phyloP scores from a whole-genome alignment of 2,329 filamentous ascomycete species.

The Botryotinia calthae region DNA sequence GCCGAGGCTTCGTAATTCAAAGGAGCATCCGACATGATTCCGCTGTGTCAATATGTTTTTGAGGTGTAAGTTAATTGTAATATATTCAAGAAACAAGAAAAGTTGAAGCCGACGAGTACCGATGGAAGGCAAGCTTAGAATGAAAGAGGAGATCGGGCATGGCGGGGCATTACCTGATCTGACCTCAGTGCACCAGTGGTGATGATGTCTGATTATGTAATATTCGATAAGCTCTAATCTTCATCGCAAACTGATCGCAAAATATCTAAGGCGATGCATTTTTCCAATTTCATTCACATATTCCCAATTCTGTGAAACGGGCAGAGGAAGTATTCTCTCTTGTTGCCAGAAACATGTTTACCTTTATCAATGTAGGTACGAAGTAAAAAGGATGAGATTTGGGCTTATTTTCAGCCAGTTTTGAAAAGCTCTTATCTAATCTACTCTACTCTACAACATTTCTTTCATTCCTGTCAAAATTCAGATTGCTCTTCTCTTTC shows the following conservation, averaged over 20 bases:
- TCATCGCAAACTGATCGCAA: not conserved
- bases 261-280: not conserved
- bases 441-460: not conserved
- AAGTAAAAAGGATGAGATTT: not conserved
- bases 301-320: not conserved
- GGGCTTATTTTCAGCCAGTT: not conserved
- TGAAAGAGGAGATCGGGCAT: constrained; percentile 1
- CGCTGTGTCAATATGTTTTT: no score
- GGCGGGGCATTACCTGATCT: constrained; percentile 2
- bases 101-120: not conserved
- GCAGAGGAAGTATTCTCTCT: not conserved
- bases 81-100: not conserved
- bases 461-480: constrained; percentile 1
- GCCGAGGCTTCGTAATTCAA: constrained; percentile 74
- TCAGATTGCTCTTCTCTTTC: not conserved
- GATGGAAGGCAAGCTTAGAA: not conserved
- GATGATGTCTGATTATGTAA: constrained; percentile 1
- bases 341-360: not conserved
- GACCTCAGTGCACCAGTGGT: no score
- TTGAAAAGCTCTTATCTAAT: constrained; percentile 13
- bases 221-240: not conserved
- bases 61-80: not conserved
- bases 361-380: not conserved
- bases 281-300: not conserved
- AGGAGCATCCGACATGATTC: constrained; percentile 15